Evolutionary conservation across 345 rosid genomes (phyloP).

Genomic region (Lagerstroemia speciosa): DNA sequence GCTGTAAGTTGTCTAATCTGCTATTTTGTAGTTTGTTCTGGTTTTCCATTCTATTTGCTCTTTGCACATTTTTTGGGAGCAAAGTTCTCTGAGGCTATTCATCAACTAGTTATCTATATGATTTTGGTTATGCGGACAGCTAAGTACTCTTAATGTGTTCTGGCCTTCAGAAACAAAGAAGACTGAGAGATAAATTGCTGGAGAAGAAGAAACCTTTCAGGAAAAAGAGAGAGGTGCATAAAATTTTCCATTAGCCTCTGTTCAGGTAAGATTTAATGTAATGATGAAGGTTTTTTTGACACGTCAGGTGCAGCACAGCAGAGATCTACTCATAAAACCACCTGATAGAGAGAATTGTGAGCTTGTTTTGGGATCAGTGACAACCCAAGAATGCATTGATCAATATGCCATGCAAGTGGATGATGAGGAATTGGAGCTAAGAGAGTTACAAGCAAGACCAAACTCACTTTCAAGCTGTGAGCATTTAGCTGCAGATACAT

Average conservation of each 20-base stretch:
- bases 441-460: conserved; percentile 59
- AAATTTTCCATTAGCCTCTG: conserved; percentile 6
- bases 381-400: conserved; percentile 29
- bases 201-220: conserved; percentile 43
- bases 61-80: background rate
- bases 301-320: conserved; percentile 41
- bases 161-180: conserved; percentile 44
- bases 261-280: conserved; percentile 10
- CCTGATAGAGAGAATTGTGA: conserved; percentile 49
- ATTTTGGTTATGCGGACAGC: background rate
- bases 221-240: conserved; percentile 49
- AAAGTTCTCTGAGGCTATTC: background rate
- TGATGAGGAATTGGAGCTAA: conserved; percentile 87
- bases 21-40: background rate
- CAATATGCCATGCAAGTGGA: conserved; percentile 49
- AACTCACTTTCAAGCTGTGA: conserved; percentile 50
- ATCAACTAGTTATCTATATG: background rate
- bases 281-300: conserved; percentile 14
- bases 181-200: conserved; percentile 34
- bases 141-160: conserved; percentile 1
- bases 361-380: conserved; percentile 44
- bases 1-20: conserved; percentile 38
- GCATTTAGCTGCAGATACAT: conserved; percentile 46
- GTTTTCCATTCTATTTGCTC: background rate
- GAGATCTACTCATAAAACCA: conserved; percentile 24